Conservation (phyloP, 345 rosid genomes). For the Ceriops decandra region DNA sequence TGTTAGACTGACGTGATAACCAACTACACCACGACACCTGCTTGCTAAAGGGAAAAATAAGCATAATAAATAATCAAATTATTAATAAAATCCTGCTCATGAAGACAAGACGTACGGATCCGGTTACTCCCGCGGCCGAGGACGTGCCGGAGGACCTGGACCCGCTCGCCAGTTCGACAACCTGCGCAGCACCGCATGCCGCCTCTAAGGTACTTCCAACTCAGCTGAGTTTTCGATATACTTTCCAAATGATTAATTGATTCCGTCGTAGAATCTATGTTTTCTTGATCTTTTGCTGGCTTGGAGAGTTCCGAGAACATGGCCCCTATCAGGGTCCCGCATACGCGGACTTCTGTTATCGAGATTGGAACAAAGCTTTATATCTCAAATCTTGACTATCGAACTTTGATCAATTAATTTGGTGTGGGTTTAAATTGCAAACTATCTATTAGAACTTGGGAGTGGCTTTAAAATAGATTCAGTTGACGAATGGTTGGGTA, state of each 20-base stretch:
- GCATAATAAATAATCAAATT: constrained; percentile 28
- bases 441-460: too few relatives aligned
- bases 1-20: constrained; percentile 99
- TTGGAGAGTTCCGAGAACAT: constrained; percentile 77
- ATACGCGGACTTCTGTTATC: constrained; percentile 46
- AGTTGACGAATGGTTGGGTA: too few relatives aligned
- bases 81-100: too few relatives aligned
- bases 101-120: constrained; percentile 53
- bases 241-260: background rate
- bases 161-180: constrained; percentile 66
- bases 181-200: constrained; percentile 66
- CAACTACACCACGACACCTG: constrained; percentile 97
- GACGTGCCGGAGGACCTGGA: constrained; percentile 58
- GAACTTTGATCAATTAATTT: too few relatives aligned
- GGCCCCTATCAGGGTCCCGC: constrained; percentile 54
- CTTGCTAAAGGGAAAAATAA: fast-evolving
- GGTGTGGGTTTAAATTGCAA: too few relatives aligned
- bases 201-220: constrained; percentile 36
- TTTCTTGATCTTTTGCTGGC: constrained; percentile 21
- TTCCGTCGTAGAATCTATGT: constrained; percentile 20
- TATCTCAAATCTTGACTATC: constrained; percentile 62
- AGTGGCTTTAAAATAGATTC: background rate
- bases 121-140: constrained; percentile 40
- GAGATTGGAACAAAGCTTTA: constrained; percentile 84
- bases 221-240: constrained; percentile 21